Base-by-base conservation (phyloP, 2,329 filamentous ascomycete genomes). In the Botrytis fabae region DNA sequence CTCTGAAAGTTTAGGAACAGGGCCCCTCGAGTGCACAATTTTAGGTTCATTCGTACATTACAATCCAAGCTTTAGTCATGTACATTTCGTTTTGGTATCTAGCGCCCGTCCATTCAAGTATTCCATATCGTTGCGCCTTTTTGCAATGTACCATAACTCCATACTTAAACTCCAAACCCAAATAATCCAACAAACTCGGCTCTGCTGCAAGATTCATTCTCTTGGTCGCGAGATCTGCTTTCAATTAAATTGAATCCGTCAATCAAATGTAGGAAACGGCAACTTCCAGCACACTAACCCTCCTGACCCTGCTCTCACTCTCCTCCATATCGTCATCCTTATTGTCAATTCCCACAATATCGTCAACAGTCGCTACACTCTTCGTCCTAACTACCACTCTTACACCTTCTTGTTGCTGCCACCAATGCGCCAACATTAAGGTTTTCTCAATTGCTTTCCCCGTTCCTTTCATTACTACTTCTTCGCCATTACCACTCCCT, bases 281-380 rank as follows among this genome's bases (percentile, higher is more conserved):
- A 46, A 80, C 78, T 71, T 81, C 80, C 73, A 81, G 75, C 61
- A 74, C 77, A 74, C 78, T 80, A 9, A 76, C 74, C 60, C 78
- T 79, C 72, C 80, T 75, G 2, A 81, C 71, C 42, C 78, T 75
- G 73, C 78, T 78, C 32, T 75, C 75, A 9, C 71, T 75, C 25
- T 59, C 75, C 73, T 71, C 75, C n/a, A 63, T 75, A 20, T 66
- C 73, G 57, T 75, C 74, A 62, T 38, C 77, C 28, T 63, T 72
- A 63, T 72, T 74, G 61, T 61, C 69, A 68, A 72, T 57, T 25
- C 62, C 51, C 51, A 80, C 75, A 35, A 81, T 75, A 78, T 81
- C 80, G 78, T 81, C 80, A 48, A 81, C 75, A 54, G 80, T 77
- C 35, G 80, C 80, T 20, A 80, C 78, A 76, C 78, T 79, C 51